These are phyloP conservation scores for Phytophthora quininea DNA, from an alignment of 352 stramenopile genomes.

Conservation along the genomic window DNA sequence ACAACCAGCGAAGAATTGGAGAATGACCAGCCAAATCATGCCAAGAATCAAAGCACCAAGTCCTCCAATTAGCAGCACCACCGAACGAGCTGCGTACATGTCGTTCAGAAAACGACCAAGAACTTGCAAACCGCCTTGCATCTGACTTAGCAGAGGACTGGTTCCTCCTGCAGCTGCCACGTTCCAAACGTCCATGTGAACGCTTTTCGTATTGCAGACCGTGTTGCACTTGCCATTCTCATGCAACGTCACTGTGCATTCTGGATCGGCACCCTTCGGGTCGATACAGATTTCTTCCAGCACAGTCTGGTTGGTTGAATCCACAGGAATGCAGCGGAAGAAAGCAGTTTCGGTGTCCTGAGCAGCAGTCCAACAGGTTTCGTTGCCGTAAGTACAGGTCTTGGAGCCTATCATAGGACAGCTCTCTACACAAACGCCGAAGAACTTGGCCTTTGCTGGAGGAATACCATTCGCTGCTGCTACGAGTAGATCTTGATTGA, in stretches of 20 bases:
- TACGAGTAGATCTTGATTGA: conserved; percentile 80
- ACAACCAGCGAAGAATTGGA: conserved; percentile 79
- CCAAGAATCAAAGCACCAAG: conserved; percentile 59
- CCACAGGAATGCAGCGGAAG: conserved; percentile 81
- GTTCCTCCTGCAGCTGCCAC: conserved; percentile 48
- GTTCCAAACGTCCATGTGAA: conserved; percentile 69
- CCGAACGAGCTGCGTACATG: conserved; percentile 60
- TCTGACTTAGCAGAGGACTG: conserved; percentile 73
- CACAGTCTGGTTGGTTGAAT: conserved; percentile 66
- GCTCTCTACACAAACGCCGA: conserved; percentile 71
- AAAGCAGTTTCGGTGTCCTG: conserved; percentile 61
- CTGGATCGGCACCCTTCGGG: conserved; percentile 54
- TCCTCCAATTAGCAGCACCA: conserved; percentile 65
- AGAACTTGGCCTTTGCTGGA: conserved; percentile 70
- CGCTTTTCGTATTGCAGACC: conserved; percentile 69
- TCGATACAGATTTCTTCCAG: conserved; percentile 67
- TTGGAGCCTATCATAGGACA: conserved; percentile 59
- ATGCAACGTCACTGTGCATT: conserved; percentile 51
- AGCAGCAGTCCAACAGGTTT: conserved; percentile 66
- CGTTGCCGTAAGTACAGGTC: conserved; percentile 74
- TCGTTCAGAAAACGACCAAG: conserved; percentile 78
- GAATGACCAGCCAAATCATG: conserved; percentile 71
- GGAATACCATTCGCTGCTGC: conserved; percentile 44
- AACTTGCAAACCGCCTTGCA: conserved; percentile 66
- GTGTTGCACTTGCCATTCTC: conserved; percentile 38